These are phyloP conservation scores for Phialophora expanda DNA, from an alignment of 2,329 filamentous ascomycete species.

Conservation along the genomic window DNA sequence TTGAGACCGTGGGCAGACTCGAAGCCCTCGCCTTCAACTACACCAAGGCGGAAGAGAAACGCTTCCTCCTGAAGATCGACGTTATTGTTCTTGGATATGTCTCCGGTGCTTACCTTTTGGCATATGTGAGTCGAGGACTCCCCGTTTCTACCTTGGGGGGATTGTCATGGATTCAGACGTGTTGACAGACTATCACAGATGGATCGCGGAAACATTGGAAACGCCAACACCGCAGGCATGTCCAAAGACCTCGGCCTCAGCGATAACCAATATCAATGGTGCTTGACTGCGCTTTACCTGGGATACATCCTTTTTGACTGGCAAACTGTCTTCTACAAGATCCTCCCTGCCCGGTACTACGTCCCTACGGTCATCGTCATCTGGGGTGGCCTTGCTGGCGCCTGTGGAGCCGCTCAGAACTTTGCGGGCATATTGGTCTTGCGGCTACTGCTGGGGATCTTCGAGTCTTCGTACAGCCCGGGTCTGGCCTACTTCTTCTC, in stretches of 20 bases:
- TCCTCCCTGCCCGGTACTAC: slow-evolving; percentile 61
- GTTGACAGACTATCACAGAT: slow-evolving; percentile 47
- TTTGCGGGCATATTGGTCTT: slow-evolving; percentile 52
- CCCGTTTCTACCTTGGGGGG: background rate
- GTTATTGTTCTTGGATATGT: slow-evolving; percentile 64
- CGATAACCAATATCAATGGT: slow-evolving; percentile 63
- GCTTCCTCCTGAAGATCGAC: slow-evolving; percentile 76
- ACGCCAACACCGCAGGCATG: slow-evolving; percentile 65
- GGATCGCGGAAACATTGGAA: slow-evolving; percentile 74
- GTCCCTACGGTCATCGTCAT: slow-evolving; percentile 48
- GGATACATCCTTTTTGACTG: slow-evolving; percentile 68
- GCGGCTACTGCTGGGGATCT: slow-evolving; percentile 47
- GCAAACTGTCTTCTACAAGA: slow-evolving; percentile 68
- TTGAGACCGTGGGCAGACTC: slow-evolving; percentile 16
- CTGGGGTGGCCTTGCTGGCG: slow-evolving; percentile 50
- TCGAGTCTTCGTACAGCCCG: slow-evolving; percentile 48
- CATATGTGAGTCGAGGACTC: slow-evolving; percentile 56
- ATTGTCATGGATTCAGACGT: background rate
- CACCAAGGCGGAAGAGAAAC: slow-evolving; percentile 69
- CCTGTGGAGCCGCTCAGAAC: slow-evolving; percentile 46
- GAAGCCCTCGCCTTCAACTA: slow-evolving; percentile 46
- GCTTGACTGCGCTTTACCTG: slow-evolving; percentile 66
- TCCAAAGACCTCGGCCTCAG: slow-evolving; percentile 58
- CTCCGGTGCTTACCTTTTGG: slow-evolving; percentile 68
- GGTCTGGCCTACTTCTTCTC: slow-evolving; percentile 59